phyloP scores from a whole-genome alignment of 2,329 filamentous ascomycete species.

The Exserohilum rostratum region DNA sequence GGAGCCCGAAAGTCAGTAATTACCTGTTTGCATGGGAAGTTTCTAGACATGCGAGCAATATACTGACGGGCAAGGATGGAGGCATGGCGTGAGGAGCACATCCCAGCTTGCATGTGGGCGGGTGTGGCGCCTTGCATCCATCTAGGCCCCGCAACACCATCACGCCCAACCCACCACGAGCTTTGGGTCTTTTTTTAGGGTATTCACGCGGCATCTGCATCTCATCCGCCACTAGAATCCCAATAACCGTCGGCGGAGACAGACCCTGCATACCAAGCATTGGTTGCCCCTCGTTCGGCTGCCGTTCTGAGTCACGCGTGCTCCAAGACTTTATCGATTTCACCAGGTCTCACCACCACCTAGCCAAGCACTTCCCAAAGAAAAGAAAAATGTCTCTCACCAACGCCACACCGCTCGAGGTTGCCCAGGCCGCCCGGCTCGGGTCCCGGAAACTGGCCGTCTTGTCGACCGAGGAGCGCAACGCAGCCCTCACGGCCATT shows the following conservation, averaged over 20 bases:
- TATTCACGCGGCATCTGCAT: conserved; percentile 11
- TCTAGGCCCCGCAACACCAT: conserved; percentile 36
- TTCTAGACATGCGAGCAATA: background rate
- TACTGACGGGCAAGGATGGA: background rate
- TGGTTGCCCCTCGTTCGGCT: conserved; percentile 18
- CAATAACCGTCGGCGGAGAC: conserved; percentile 22
- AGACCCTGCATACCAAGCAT: conserved; percentile 30
- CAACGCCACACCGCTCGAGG: conserved; percentile 77
- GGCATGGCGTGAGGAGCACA: background rate
- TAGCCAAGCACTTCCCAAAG: conserved; percentile 22
- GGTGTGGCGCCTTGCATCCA: conserved; percentile 9
- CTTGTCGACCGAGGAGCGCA: conserved; percentile 75
- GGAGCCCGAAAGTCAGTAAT: conserved; percentile 1
- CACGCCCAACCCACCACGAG: conserved; percentile 19
- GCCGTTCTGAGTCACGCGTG: conserved; percentile 36
- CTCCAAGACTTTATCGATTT: conserved; percentile 10
- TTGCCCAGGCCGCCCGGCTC: conserved; percentile 76
- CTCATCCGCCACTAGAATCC: conserved; percentile 11
- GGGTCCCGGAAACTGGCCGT: conserved; percentile 85
- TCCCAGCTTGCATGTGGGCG: background rate
- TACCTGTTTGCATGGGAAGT: background rate
- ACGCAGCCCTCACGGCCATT: conserved; percentile 82
- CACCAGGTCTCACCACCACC: conserved; percentile 26
- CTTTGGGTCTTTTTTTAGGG: conserved; percentile 32
- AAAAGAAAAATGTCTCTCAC: conserved; percentile 74